phyloP scores from a whole-genome alignment of 108 stramenopile species.

The Cyclotella sp. region DNA sequence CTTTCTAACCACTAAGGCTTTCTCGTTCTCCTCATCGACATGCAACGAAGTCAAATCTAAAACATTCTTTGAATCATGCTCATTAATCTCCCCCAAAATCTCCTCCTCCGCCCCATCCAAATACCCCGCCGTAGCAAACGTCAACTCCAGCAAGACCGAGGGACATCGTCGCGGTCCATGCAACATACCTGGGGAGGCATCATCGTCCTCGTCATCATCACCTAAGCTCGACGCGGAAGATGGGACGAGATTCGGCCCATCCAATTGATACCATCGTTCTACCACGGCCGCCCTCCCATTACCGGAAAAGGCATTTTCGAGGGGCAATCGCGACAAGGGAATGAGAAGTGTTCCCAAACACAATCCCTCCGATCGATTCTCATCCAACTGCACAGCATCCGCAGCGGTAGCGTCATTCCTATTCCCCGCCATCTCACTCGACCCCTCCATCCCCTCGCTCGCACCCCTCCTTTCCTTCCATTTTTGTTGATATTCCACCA shows the following conservation, averaged over 20 bases:
- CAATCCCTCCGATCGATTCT: slow-evolving; percentile 42
- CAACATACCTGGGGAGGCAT: slow-evolving; percentile 21
- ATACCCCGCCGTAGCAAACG: slow-evolving; percentile 54
- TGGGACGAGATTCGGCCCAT: slow-evolving; percentile 22
- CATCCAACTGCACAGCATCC: not conserved
- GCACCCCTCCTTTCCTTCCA: slow-evolving; percentile 12
- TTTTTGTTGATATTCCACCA: slow-evolving; percentile 27
- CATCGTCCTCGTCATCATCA: not conserved
- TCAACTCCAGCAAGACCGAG: slow-evolving; percentile 80
- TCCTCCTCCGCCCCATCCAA: slow-evolving; percentile 79
- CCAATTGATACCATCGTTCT: slow-evolving; percentile 81
- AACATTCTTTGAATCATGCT: slow-evolving; percentile 16
- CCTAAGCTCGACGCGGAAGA: not conserved
- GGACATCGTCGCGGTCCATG: slow-evolving; percentile 64
- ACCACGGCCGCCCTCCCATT: slow-evolving; percentile 50
- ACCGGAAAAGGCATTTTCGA: slow-evolving; percentile 48
- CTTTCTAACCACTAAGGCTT: not conserved
- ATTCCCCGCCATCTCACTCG: not conserved
- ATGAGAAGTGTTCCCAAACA: slow-evolving; percentile 71
- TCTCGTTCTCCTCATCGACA: slow-evolving; percentile 13
- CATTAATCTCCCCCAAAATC: slow-evolving; percentile 35
- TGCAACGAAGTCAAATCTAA: slow-evolving; percentile 10
- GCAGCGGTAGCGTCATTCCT: not conserved
- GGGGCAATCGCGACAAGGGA: slow-evolving; percentile 67
- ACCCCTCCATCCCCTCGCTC: not conserved